Percentiles rank a stretch among this genome's conserved stretches.
phyloP scores from a whole-genome alignment of 352 stramenopile species.

The Phytophthora podocarpi region DNA sequence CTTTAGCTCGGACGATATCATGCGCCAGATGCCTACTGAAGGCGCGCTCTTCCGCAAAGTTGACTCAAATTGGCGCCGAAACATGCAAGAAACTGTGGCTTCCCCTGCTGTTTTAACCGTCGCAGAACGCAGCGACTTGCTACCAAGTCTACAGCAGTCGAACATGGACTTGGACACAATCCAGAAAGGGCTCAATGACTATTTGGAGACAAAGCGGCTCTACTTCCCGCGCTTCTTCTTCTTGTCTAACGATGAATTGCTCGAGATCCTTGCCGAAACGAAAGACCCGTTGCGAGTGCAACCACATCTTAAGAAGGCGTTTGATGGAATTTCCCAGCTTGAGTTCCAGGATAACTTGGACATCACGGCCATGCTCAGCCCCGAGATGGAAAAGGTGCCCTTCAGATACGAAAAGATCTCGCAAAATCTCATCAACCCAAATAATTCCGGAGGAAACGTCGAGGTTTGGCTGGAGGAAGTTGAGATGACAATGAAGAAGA shows the following conservation, averaged over 20 bases:
- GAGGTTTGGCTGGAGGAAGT: slow-evolving; percentile 90
- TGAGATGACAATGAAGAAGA: slow-evolving; percentile 89
- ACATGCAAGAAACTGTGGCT: slow-evolving; percentile 87
- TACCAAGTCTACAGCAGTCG: slow-evolving; percentile 86
- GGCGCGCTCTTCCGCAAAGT: slow-evolving; percentile 88
- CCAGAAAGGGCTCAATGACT: slow-evolving; percentile 93
- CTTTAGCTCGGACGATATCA: slow-evolving; percentile 94
- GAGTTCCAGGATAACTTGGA: slow-evolving; percentile 93
- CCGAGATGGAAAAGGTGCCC: slow-evolving; percentile 87
- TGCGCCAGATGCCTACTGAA: slow-evolving; percentile 92
- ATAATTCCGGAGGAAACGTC: slow-evolving; percentile 93
- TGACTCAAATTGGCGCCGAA: slow-evolving; percentile 85
- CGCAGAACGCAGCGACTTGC: slow-evolving; percentile 73
- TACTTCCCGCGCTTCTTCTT: slow-evolving; percentile 95
- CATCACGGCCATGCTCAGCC: slow-evolving; percentile 91
- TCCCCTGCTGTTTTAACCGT: slow-evolving; percentile 80
- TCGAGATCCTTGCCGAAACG: slow-evolving; percentile 93
- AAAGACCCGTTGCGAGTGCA: slow-evolving; percentile 95
- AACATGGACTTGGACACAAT: slow-evolving; percentile 95
- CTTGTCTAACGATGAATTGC: slow-evolving; percentile 91
- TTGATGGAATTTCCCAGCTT: slow-evolving; percentile 92
- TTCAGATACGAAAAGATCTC: slow-evolving; percentile 90
- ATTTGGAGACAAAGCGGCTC: slow-evolving; percentile 90
- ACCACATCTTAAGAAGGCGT: slow-evolving; percentile 94
- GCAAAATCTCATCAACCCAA: slow-evolving; percentile 93